Evolutionary conservation across 495 filamentous ascomycete species (phyloP), one percentile per base, ranked within the genome.

Genomic region (Cudoniella acicularis): DNA sequence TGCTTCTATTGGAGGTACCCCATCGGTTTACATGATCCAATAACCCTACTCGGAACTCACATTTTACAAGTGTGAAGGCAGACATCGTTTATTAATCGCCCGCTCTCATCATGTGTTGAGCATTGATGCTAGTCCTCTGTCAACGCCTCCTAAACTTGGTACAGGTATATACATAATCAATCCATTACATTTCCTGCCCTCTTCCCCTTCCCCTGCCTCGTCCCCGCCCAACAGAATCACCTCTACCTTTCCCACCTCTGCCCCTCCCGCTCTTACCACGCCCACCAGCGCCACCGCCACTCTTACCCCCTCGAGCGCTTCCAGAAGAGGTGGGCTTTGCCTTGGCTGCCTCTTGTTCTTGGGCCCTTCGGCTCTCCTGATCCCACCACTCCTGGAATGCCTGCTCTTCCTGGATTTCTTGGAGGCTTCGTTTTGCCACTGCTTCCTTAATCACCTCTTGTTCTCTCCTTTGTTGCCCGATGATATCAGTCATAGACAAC

Each of bases 381-480:
- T 98, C 92, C 94, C 94, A 98, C 94, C 95, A 98, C 67, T 93
- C 86, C 70, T 96, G 89, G 72, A 98, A 98, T 30, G 91, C 90
- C 69, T 98, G 94, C 69, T 98, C 94, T 51, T 88, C 83, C 67
- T 98, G 95, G 62, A 98, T 98, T 42, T 98, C 94, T 66, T 93
- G 82, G 42, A 98, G 71, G 58, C 87, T 91, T 43, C 93, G 80
- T 69, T 95, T 96, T 1, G 89, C 87, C 0, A 79, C 83, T n/a
- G 90, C 90, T 71, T 96, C 92, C 42, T 82, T 85, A 60, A 94
- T 82, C 51, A 83, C 78, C 58, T 92, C 83, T 64, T 97, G 94
- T 60, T 96, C 92, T 6, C 82, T 84, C 68, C 87, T 84, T 72
- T 98, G 90, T 67, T 93, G 86, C 16, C 83, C 82, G 22, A 98